Base-by-base conservation (phyloP, 2,329 filamentous ascomycete species). In the Fusarium sororula region DNA sequence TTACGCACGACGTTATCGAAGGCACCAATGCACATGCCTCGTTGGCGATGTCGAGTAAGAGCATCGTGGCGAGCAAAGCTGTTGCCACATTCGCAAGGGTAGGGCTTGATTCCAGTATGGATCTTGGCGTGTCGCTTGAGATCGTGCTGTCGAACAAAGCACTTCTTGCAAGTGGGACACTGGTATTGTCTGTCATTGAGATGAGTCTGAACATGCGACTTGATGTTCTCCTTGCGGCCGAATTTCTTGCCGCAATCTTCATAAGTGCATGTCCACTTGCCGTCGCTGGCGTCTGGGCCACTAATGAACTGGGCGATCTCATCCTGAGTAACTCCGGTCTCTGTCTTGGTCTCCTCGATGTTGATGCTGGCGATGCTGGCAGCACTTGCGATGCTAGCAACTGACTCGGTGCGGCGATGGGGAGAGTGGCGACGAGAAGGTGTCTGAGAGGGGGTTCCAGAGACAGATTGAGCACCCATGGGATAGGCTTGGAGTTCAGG, bases 211-310 rank as follows among this genome's bases (percentile, higher is more conserved):
- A 99, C 94, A 82, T 99, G 96, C 2, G 95, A 97, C 82, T 98
- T 97, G 86, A 98, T 98, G 84, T 99, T 98, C 83, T 99, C 96
- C 82, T 98, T 97, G 77, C 96, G 91, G n/a, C 95, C 96, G 80
- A 99, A 98, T 60, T 91, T 90, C 83, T 98, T 97, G 76, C 91
- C 90, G 83, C 96, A 99, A 35, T 91, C 91, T 14, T 94, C 87
- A 65, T 85, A 95, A n/a, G 90, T 83, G 80, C 93, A 96, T 12
- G 91, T 86, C 92, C 93, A 96, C 82, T 94, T 95, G 76, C 92
- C 91, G 76, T 95, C 93, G n/a, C 82, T 81, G 6, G 90, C 85
- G 76, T 94, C 92, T 0, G 93, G 93, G 3, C 92, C 92, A 55
- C 89, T 87, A 76, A 96, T 96, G 82, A 88, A 94, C 56, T 89